Conservation (phyloP, 805 yeast genomes). For the Pachysolen tannophilus region DNA sequence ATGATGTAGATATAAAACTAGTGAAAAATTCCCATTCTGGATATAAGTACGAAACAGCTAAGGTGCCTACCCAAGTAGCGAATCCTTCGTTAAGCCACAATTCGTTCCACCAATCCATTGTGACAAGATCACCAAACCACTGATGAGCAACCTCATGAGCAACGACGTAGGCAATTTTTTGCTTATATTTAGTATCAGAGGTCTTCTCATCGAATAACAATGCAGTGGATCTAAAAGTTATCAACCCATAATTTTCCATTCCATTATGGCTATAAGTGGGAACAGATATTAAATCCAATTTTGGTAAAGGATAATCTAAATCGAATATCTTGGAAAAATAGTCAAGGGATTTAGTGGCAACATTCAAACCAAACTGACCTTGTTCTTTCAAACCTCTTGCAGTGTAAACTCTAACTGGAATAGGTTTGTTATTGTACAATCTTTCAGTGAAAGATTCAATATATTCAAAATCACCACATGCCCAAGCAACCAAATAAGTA, state of each 20-base stretch:
- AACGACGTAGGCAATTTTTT: conserved; percentile 74
- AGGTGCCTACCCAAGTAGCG: conserved; percentile 80
- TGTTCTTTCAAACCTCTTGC: conserved; percentile 37
- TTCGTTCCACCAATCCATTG: conserved; percentile 94
- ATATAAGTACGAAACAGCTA: conserved; percentile 57
- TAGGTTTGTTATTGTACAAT: conserved; percentile 29
- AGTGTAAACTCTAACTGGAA: conserved; percentile 48
- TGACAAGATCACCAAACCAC: conserved; percentile 86
- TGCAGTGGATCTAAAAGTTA: conserved; percentile 58
- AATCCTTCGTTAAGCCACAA: conserved; percentile 87
- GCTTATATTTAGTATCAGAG: conserved; percentile 45
- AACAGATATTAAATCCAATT: conserved; percentile 71
- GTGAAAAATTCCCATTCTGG: conserved; percentile 80
- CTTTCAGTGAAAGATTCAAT: conserved; percentile 37
- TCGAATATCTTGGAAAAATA: conserved; percentile 40
- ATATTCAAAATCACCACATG: conserved; percentile 48
- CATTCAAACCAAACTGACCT: conserved; percentile 39
- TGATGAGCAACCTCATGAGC: conserved; percentile 87
- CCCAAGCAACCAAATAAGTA: conserved; percentile 52
- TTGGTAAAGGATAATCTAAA: conserved; percentile 65
- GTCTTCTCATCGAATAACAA: conserved; percentile 38
- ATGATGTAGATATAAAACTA: conserved; percentile 40
- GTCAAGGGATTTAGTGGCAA: conserved; percentile 43
- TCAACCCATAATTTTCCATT: conserved; percentile 88
- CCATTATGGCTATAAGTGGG: conserved; percentile 80